Base-by-base conservation (phyloP, 176 grass and related monocot species). In the Hordeum vulgare region DNA sequence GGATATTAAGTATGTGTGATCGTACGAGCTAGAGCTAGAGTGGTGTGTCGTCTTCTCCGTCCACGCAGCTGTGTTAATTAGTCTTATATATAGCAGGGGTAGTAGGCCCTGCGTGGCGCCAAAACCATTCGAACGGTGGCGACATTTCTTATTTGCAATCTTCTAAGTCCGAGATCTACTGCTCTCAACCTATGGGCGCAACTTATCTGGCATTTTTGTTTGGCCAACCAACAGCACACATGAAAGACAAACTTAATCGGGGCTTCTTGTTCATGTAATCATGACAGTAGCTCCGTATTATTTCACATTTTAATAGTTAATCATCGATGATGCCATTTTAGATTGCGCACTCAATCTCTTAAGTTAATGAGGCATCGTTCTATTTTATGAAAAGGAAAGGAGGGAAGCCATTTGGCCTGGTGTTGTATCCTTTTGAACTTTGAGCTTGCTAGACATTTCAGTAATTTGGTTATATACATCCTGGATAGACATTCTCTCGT, bases 211-310 rank as follows among this genome's bases (percentile, higher is more conserved):
- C 25, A 79, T 29, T 23, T 64, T 81, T 68, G 79, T 81, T 57
- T 57, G n/a, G 49, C 44, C 29, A 68, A 25, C 78, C 44, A 66
- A 80, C 78, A 68, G 14, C 29, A 56, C 49, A 81, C 7, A 69
- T 69, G 44, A 25, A 69, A 69, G 79, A 81, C 79, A 81, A 69
- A 69, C 36, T 81, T 39, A 31, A 56, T 81, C 64, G 36, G 64
- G 79, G 44, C 33, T 51, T 9, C 18, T 11, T 31, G 8, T 11
- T 17, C 45, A 81, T 53, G 78, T 54, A 68, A 81, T 68, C 63
- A 58, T 76, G 74, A 13, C 29, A 76, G 6, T 76, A 14, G 21
- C 31, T 36, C 20, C 53, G 3, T 37, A 7, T 36, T 35, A 25
- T 33, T 39, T 25, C 37, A 47, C 41, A 10, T 73, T 17, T 8